Base-by-base conservation (phyloP, 495 filamentous ascomycete species). In the Xylaria telfairii region DNA sequence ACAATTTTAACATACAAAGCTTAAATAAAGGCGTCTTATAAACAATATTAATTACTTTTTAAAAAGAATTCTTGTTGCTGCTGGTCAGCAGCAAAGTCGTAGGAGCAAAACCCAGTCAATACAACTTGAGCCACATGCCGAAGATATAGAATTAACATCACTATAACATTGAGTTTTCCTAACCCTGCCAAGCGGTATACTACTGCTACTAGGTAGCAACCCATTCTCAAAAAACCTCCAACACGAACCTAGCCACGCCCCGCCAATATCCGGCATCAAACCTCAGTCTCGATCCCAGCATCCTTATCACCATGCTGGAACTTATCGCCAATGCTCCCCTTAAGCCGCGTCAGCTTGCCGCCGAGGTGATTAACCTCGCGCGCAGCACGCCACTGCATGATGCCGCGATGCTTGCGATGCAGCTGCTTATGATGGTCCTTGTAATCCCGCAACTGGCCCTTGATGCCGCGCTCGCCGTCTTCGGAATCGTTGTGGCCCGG, bases 311-410 rank as follows among this genome's bases (percentile, higher is more conserved):
- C 79, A 74, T 90, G 83, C 19, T 87, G 82, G 26, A 89, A 79
- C 74, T 86, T 82, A 6, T 76, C 81, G 63, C 79, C 84, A 53
- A 92, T 71, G 71, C 84, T 89, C 62, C 83, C 82, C 65, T 87
- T 83, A 0, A 85, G 83, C 66, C 87, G 77, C 68, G 83, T 86
- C 4, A 85, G 77, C 76, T 91, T 85, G 54, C 87, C 87, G 56
- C 85, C 86, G 30, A 89, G 83, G 73, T 90, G 91, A 72, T 87
- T 85, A 68, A 85, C 79, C 73, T 87, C 85, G 73, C 90, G 73
- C 65, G 87, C 87, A 28, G 88, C 87, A 76, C 87, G 88, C 88
- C 90, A 92, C 77, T 92, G 90, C 90, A 91, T 91, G 65, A 91
- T 70, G 1, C 90, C 90, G 30, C 88, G 78, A 72, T 92, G 89